phyloP scores from a whole-genome alignment of 805 yeast genomes.

The Yamadazyma sp. region DNA sequence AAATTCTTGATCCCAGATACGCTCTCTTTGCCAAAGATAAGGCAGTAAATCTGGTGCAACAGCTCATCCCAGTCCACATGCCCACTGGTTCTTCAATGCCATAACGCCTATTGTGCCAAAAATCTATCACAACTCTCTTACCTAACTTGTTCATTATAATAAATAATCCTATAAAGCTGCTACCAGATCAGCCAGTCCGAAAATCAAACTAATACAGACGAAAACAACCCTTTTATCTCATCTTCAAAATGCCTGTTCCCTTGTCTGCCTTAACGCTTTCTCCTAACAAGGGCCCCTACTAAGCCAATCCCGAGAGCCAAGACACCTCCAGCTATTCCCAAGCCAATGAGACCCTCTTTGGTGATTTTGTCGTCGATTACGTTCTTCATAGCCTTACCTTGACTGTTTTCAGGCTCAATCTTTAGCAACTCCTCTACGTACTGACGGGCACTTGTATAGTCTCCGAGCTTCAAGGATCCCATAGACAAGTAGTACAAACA shows the following conservation, averaged over 20 bases:
- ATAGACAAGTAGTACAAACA: slow-evolving; percentile 83
- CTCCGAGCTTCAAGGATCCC: slow-evolving; percentile 87
- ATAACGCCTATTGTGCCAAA: no score
- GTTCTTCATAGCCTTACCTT: slow-evolving; percentile 67
- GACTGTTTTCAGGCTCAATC: slow-evolving; percentile 83
- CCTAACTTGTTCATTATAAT: no score
- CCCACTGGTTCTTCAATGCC: no score
- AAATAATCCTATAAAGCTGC: neutral
- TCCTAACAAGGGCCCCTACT: slow-evolving; percentile 42
- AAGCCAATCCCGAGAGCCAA: slow-evolving; percentile 81
- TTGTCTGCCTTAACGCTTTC: slow-evolving; percentile 17
- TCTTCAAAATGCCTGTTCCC: neutral
- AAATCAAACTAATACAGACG: no score
- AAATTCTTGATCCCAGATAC: no score
- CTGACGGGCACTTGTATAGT: slow-evolving; percentile 79
- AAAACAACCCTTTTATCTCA: neutral
- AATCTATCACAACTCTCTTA: no score
- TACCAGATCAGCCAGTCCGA: no score
- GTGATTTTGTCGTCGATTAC: slow-evolving; percentile 84
- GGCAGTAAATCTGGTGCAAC: no score
- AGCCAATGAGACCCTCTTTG: slow-evolving; percentile 83
- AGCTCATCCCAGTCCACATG: no score
- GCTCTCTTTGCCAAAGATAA: no score
- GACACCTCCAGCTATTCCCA: slow-evolving; percentile 83
- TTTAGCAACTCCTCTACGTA: slow-evolving; percentile 75